These are phyloP conservation scores for Flaveria floridana DNA, from an alignment of 140 eudicot species.

Conservation along the genomic window DNA sequence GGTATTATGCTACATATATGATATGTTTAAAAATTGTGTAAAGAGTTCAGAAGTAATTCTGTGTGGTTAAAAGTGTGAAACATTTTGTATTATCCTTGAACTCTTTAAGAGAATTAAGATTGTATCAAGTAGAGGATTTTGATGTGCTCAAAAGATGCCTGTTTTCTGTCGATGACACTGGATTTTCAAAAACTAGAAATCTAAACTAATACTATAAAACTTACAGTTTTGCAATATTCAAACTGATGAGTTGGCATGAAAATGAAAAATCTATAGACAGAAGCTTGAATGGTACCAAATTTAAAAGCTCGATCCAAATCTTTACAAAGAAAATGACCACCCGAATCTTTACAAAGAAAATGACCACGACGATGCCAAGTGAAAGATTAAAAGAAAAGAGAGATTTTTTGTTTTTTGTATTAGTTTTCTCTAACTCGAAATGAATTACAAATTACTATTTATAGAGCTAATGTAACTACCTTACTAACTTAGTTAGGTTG, in stretches of 20 bases:
- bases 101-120: not conserved
- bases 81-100: slow-evolving; percentile 19
- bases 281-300: too few relatives aligned
- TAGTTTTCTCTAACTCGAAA: not conserved
- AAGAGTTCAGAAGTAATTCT: not conserved
- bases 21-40: slow-evolving; percentile 20
- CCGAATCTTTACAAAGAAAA: too few relatives aligned
- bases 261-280: too few relatives aligned
- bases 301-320: too few relatives aligned
- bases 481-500: not conserved
- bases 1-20: slow-evolving; percentile 20
- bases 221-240: too few relatives aligned
- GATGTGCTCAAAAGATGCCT: not conserved
- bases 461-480: not conserved
- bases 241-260: too few relatives aligned
- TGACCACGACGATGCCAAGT: too few relatives aligned
- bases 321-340: too few relatives aligned
- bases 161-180: not conserved
- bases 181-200: not conserved
- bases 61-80: slow-evolving; percentile 8
- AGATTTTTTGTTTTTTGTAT: too few relatives aligned
- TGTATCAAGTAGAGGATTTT: slow-evolving; percentile 3
- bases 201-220: not conserved
- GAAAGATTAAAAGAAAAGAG: too few relatives aligned
- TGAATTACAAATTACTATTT: not conserved